A percentile compares a stretch with the other conserved stretches of the same genome.
Evolutionary conservation across 1,284 basidiomycete genomes (phyloP).

Genomic region (Rhodotorula sp.): DNA sequence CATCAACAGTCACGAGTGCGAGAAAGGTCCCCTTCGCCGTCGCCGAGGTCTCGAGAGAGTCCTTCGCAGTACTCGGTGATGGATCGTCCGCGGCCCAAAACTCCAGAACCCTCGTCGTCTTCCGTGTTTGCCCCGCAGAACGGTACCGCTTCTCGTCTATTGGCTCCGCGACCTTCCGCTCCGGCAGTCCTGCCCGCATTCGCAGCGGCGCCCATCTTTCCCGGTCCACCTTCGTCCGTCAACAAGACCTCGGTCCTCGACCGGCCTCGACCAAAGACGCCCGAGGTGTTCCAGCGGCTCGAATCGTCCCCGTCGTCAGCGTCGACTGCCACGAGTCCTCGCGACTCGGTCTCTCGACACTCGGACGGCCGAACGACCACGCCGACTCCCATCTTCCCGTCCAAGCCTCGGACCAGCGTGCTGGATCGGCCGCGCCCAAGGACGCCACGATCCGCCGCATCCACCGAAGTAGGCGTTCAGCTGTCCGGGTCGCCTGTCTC

Average conservation of each 20-base stretch:
- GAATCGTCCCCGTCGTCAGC: background rate
- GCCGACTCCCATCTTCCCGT: background rate
- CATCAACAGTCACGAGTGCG: background rate
- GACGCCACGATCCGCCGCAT: constrained; percentile 22
- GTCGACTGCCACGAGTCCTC: too few species aligned
- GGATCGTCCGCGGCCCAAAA: background rate
- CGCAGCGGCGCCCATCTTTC: background rate
- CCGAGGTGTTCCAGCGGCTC: background rate
- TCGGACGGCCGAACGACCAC: background rate
- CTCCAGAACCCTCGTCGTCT: background rate
- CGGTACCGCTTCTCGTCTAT: too few species aligned
- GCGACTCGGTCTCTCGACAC: background rate
- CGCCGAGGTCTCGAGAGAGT: background rate
- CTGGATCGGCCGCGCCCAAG: constrained; percentile 28
- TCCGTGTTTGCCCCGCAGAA: background rate
- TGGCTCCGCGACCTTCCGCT: background rate
- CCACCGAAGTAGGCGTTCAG: background rate
- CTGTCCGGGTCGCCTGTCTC: background rate
- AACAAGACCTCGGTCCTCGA: constrained; percentile 1
- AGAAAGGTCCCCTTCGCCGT: background rate
- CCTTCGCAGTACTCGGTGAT: background rate
- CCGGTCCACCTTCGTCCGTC: background rate
- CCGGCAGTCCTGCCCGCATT: background rate
- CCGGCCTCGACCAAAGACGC: background rate
- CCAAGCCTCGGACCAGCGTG: background rate